Conservation (phyloP, 2,329 filamentous ascomycete species). For the Huntiella bhutanensis region DNA sequence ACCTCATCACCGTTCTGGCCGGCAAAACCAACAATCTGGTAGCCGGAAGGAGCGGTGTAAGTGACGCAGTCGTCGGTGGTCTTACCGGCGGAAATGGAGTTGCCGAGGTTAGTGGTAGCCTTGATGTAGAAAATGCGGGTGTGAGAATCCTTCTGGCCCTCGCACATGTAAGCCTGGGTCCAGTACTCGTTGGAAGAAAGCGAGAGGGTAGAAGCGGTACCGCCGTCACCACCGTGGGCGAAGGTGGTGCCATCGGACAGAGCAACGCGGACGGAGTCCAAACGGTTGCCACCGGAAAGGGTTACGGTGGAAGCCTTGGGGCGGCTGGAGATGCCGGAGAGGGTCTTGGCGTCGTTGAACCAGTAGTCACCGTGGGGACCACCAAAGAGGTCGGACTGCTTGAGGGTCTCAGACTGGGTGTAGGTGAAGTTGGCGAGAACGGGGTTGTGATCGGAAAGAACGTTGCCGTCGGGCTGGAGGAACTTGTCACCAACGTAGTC, state of each 20-base stretch:
- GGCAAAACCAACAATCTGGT: conserved; percentile 33
- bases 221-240: conserved; percentile 35
- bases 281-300: conserved; percentile 27
- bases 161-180: conserved; percentile 29
- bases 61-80: conserved; percentile 28
- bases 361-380: conserved; percentile 28
- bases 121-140: conserved; percentile 37
- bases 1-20: conserved; percentile 35
- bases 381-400: conserved; percentile 28
- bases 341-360: conserved; percentile 33
- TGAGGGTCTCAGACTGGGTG: conserved; percentile 20
- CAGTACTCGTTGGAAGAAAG: conserved; percentile 30
- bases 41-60: conserved; percentile 27
- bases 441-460: conserved; percentile 47
- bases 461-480: conserved; percentile 33
- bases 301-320: conserved; percentile 22
- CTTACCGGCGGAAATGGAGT: conserved; percentile 25
- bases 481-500: conserved; percentile 38
- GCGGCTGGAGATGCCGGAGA: conserved; percentile 18
- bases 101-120: conserved; percentile 31
- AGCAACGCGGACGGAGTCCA: conserved; percentile 31
- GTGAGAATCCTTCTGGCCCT: conserved; percentile 24
- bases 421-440: conserved; percentile 36
- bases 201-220: conserved; percentile 22
- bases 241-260: conserved; percentile 29